These are phyloP conservation scores for Botrytis elliptica DNA, from an alignment of 2,329 filamentous ascomycete species.

Conservation along the genomic window DNA sequence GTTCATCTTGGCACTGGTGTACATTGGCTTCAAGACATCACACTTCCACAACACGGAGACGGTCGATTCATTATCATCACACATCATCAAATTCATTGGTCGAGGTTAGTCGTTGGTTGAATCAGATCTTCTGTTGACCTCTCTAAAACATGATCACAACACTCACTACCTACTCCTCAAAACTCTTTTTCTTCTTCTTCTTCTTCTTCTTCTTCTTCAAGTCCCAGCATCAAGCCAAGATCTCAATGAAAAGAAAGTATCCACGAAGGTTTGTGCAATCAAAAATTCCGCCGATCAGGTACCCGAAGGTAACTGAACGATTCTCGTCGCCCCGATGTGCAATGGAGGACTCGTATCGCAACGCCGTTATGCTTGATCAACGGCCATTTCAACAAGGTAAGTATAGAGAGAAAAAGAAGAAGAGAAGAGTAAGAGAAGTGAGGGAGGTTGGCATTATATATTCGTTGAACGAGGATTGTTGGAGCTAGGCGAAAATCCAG, in stretches of 20 bases:
- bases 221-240: slow-evolving; percentile 34
- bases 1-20: not conserved
- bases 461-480: not conserved
- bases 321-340: slow-evolving; percentile 54
- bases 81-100: too few species aligned
- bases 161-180: not conserved
- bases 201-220: slow-evolving; percentile 43
- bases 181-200: slow-evolving; percentile 40
- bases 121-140: not conserved
- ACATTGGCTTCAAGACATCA: not conserved
- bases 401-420: slow-evolving; percentile 38
- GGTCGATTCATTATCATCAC: not conserved
- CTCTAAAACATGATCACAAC: not conserved
- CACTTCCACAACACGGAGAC: not conserved
- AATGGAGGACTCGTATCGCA: slow-evolving; percentile 51
- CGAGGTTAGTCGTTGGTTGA: not conserved
- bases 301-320: slow-evolving; percentile 40
- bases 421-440: slow-evolving; percentile 18
- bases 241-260: slow-evolving; percentile 42
- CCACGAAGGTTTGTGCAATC: slow-evolving; percentile 32
- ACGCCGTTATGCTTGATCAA: slow-evolving; percentile 37
- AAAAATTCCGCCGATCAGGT: slow-evolving; percentile 41
- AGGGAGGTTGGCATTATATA: not conserved
- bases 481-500: not conserved
- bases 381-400: slow-evolving; percentile 40